These are phyloP conservation scores for Isochrysis galbana DNA, from an alignment of 78 protist genomes.

Conservation along the genomic window DNA sequence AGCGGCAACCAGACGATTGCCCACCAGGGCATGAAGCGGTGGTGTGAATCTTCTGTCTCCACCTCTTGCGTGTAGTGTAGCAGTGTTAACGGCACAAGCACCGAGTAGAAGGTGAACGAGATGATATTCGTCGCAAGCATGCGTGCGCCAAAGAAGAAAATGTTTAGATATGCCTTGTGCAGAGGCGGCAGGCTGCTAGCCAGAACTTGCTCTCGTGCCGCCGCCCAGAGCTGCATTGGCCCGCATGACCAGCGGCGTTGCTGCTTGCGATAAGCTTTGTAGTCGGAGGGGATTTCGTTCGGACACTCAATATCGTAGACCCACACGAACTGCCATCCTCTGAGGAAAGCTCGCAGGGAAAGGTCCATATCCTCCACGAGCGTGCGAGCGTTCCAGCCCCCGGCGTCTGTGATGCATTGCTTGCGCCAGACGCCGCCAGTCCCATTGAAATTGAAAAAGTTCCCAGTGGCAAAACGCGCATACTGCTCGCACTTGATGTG, in stretches of 20 bases:
- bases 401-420: neutral
- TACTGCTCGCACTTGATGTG: conserved; percentile 22
- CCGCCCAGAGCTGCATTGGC: conserved; percentile 25
- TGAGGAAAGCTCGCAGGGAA: neutral
- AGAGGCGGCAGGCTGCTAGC: conserved; percentile 8
- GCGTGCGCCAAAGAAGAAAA: conserved; percentile 19
- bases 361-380: conserved; percentile 27
- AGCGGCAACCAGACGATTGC: conserved; percentile 15
- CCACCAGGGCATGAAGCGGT: conserved; percentile 21
- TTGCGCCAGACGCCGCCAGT: conserved; percentile 30
- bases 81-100: neutral
- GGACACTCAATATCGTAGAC: neutral
- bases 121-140: conserved; percentile 15
- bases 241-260: neutral
- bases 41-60: neutral
- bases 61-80: neutral
- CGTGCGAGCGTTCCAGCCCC: conserved; percentile 28
- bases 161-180: conserved; percentile 15
- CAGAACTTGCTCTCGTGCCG: neutral
- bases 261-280: conserved; percentile 17
- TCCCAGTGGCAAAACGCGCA: neutral
- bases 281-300: conserved; percentile 21
- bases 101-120: conserved; percentile 17
- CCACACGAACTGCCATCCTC: conserved; percentile 1
- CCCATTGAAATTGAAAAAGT: conserved; percentile 33